phyloP scores from a whole-genome alignment of 306 rosid species.

The Vicia villosa region DNA sequence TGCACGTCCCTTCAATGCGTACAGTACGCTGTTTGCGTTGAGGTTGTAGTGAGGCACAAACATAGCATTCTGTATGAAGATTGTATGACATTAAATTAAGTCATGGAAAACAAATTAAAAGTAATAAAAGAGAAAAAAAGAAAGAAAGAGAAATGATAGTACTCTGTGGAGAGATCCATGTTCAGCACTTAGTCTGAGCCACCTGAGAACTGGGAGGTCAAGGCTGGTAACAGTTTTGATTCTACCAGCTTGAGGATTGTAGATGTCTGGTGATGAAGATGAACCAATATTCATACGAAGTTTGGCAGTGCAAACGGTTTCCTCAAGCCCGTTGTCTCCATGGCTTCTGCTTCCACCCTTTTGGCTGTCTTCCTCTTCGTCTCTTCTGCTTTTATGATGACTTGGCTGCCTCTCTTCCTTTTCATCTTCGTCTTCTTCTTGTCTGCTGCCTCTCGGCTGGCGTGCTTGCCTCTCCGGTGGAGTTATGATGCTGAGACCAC shows the following conservation, averaged over 20 bases:
- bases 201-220: slow-evolving; percentile 44
- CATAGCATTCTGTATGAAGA: slow-evolving; percentile 49
- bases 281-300: slow-evolving; percentile 47
- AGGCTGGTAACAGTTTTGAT: slow-evolving; percentile 43
- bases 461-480: slow-evolving; percentile 35
- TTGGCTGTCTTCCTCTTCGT: not conserved
- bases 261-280: slow-evolving; percentile 49
- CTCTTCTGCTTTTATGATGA: not conserved
- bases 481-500: slow-evolving; percentile 43
- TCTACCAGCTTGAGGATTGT: slow-evolving; percentile 49
- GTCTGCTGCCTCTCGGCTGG: not conserved
- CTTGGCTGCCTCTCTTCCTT: not conserved
- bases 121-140: not conserved
- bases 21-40: slow-evolving; percentile 55
- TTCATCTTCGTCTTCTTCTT: not conserved
- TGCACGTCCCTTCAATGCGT: slow-evolving; percentile 53
- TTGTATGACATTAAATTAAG: not conserved
- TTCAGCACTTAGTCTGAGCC: slow-evolving; percentile 53
- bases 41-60: slow-evolving; percentile 66
- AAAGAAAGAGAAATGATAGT: not conserved
- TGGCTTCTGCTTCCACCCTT: not conserved
- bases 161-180: slow-evolving; percentile 42
- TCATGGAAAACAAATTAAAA: not conserved
- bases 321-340: slow-evolving; percentile 44
- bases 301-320: slow-evolving; percentile 51